Evolutionary conservation across 192 early-diverging fungal species (phyloP).

Genomic region (Rhizophagus clarus): DNA sequence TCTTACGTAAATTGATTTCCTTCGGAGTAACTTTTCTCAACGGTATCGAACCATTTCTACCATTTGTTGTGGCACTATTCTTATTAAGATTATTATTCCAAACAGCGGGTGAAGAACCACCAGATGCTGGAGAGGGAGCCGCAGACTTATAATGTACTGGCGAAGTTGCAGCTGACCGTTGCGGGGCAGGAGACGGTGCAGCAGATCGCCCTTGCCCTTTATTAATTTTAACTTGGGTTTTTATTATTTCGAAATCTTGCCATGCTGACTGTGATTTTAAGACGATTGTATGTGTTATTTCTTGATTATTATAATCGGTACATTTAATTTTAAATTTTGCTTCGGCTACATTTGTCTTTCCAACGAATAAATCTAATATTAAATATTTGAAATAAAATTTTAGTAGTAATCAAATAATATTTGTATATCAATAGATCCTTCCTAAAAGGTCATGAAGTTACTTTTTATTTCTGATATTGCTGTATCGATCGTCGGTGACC

Average conservation of each 20-base stretch:
- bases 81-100: background rate
- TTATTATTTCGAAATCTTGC: background rate
- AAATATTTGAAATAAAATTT: background rate
- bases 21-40: slow-evolving; percentile 37
- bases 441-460: background rate
- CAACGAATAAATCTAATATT: background rate
- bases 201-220: background rate
- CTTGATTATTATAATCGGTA: background rate
- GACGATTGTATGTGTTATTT: background rate
- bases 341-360: background rate
- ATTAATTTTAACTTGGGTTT: background rate
- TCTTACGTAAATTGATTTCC: background rate
- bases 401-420: background rate
- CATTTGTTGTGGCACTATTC: background rate
- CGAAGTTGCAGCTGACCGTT: background rate
- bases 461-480: background rate
- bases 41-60: slow-evolving; percentile 38
- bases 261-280: background rate
- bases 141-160: background rate
- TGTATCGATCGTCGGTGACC: background rate
- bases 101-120: slow-evolving; percentile 6
- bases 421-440: background rate
- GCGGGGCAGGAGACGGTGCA: background rate
- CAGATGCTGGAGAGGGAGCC: slow-evolving; percentile 12
- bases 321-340: background rate